A percentile compares a stretch with the other conserved stretches of the same genome.
phyloP scores from a whole-genome alignment of 2,329 filamentous ascomycete species.

The Venturia effusa region DNA sequence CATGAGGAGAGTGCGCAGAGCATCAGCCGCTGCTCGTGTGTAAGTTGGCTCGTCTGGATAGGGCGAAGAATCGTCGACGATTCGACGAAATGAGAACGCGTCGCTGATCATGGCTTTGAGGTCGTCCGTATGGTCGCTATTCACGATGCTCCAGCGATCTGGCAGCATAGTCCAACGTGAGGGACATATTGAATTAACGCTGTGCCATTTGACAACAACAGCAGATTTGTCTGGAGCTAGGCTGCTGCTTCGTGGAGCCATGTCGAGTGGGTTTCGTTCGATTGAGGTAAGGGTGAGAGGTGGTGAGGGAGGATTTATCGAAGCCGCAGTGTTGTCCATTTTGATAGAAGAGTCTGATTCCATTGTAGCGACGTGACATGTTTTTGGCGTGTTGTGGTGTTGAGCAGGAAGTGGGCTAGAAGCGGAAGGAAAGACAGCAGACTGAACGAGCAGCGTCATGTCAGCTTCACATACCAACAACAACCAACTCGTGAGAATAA shows the following conservation, averaged over 20 bases:
- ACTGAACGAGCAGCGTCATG: too few species aligned
- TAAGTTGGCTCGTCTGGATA: not conserved
- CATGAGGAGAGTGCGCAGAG: not conserved
- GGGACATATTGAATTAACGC: not conserved
- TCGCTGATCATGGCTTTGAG: constrained; percentile 1
- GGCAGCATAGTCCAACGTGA: not conserved
- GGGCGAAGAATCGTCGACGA: not conserved
- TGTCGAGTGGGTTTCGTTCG: not conserved
- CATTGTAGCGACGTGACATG: not conserved
- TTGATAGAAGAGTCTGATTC: not conserved
- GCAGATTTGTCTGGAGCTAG: not conserved
- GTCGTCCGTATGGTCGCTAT: not conserved
- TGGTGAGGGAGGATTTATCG: not conserved
- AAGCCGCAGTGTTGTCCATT: not conserved
- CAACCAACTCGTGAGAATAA: not conserved
- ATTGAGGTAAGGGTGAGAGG: not conserved
- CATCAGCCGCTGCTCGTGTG: constrained; percentile 1
- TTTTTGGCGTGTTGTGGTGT: not conserved
- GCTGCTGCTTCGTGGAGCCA: constrained; percentile 2
- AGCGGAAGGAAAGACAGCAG: not conserved
- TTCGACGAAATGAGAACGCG: not conserved
- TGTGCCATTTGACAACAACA: not conserved
- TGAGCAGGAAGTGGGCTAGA: not conserved
- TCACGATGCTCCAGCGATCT: not conserved
- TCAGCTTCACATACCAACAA: not conserved